Conservation (phyloP, 2,329 filamentous ascomycete genomes). For the Neoascochyta sp. region DNA sequence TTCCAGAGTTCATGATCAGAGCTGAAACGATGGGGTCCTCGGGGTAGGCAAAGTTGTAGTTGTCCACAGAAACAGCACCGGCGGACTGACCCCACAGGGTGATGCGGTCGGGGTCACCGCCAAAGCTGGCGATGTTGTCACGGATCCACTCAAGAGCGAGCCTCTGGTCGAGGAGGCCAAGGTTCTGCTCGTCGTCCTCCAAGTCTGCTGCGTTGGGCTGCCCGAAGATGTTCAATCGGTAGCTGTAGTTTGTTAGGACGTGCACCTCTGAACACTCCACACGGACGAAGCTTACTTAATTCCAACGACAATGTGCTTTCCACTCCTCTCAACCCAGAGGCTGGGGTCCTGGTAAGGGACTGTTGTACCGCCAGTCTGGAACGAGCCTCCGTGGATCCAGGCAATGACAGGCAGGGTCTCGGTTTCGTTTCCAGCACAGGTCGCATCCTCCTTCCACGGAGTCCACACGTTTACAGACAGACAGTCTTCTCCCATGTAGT, state of each 20-base stretch:
- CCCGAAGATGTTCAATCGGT: constrained; percentile 41
- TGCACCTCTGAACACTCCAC: too few relatives aligned
- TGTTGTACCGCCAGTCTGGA: constrained; percentile 43
- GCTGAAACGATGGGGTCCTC: constrained; percentile 46
- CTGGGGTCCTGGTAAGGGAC: constrained; percentile 39
- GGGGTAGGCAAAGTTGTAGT: constrained; percentile 49
- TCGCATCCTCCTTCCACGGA: constrained; percentile 21
- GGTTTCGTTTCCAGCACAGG: constrained; percentile 5
- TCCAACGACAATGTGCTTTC: constrained; percentile 36
- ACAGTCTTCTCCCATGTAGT: constrained; percentile 44
- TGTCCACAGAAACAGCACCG: constrained; percentile 43
- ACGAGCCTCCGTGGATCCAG: constrained; percentile 50
- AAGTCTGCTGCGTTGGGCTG: constrained; percentile 39
- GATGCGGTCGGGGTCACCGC: constrained; percentile 37
- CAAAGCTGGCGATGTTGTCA: constrained; percentile 39
- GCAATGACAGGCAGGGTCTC: constrained; percentile 44
- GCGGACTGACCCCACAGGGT: constrained; percentile 41
- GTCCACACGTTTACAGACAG: constrained; percentile 48
- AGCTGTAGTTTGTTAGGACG: constrained; percentile 12
- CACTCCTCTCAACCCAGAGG: constrained; percentile 31
- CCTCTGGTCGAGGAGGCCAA: constrained; percentile 42
- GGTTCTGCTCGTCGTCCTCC: constrained; percentile 30
- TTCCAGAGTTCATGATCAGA: constrained; percentile 27
- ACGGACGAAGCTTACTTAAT: constrained; percentile 28
- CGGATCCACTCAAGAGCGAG: constrained; percentile 40